Base-by-base conservation (phyloP, 495 filamentous ascomycete species). In the Staphylotrichum longicolle region DNA sequence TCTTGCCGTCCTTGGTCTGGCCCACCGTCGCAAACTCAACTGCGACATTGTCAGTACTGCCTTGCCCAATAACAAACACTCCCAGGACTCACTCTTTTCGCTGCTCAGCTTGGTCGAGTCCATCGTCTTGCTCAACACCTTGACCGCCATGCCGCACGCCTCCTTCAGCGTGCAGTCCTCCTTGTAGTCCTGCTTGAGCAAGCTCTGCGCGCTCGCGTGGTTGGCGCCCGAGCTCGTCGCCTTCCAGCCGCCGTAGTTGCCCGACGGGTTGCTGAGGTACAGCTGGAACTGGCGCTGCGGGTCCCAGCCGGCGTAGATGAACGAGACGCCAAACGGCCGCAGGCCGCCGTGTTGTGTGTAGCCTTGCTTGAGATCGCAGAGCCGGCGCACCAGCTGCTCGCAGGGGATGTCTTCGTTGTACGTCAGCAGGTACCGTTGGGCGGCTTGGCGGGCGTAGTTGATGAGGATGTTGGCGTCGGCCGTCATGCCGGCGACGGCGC, bases 401-500 rank as follows among this genome's bases (percentile, higher is more conserved):
- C 94, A 99, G 60, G 94, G 94, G 68, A 99, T 99, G 71, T 99
- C 94, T 86, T 96, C 91, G 82, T 96, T 96, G 85, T 98, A 99
- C 63, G 94, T 99, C 59, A 94, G 86, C 72, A 99, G 94, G 77
- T 98, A 98, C 64, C 86, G 86, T 78, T 99, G 94, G 61, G 94
- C 95, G 70, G 88, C 88, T 85, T 96, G 91, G 63, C 94, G 92
- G 76, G 94, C 94, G 78, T 91, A 96, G 83, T 98, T 98, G 87
- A 98, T 98, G 68, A 98, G 88, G 77, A 98, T 98, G 82, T 98
- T 98, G 67, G 94, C 94, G 75, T 98, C 94, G 72, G 94, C 93
- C 52, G 91, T 98, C 94, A 98, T 97, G 79, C 94, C 94, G 66
- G 94, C 94, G 58, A 98, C 94, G 58, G 94, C 94, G 80, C 93